These are phyloP conservation scores for Pinus taeda DNA, from an alignment of 75 land plant species.

Conservation along the genomic window DNA sequence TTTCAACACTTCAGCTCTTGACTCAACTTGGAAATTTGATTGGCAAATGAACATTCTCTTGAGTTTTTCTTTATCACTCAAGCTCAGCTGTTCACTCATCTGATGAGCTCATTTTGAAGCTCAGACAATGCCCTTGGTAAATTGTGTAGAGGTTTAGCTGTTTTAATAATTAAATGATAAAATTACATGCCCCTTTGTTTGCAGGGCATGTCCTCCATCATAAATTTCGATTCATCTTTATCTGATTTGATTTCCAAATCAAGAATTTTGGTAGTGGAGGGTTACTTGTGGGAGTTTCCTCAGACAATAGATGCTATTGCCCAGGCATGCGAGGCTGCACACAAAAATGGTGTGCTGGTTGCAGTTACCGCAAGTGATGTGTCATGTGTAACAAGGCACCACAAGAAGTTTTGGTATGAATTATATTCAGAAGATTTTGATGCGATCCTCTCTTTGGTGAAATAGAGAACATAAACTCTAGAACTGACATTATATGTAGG, in stretches of 20 bases:
- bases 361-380: conserved; percentile 96
- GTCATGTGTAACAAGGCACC: conserved; percentile 77
- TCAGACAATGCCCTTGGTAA: background rate
- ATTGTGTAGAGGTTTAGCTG: background rate
- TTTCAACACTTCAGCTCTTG: background rate
- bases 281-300: conserved; percentile 90
- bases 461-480: background rate
- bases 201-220: conserved; percentile 92
- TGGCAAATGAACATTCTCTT: background rate
- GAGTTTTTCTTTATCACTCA: background rate
- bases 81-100: background rate
- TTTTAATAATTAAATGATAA: background rate
- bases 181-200: background rate
- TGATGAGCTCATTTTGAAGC: conserved; percentile 8
- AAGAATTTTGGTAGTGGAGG: conserved; percentile 84
- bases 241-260: conserved; percentile 60
- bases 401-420: conserved; percentile 81
- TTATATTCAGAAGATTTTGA: background rate
- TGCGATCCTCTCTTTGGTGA: background rate
- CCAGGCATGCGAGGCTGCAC: conserved; percentile 85
- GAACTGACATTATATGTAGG: background rate
- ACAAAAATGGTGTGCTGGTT: conserved; percentile 68
- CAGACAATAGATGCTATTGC: conserved; percentile 73
- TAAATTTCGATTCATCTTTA: conserved; percentile 64
- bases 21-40: background rate